Base-by-base conservation (phyloP, 2,329 filamentous ascomycete species). In the Alternaria panax region DNA sequence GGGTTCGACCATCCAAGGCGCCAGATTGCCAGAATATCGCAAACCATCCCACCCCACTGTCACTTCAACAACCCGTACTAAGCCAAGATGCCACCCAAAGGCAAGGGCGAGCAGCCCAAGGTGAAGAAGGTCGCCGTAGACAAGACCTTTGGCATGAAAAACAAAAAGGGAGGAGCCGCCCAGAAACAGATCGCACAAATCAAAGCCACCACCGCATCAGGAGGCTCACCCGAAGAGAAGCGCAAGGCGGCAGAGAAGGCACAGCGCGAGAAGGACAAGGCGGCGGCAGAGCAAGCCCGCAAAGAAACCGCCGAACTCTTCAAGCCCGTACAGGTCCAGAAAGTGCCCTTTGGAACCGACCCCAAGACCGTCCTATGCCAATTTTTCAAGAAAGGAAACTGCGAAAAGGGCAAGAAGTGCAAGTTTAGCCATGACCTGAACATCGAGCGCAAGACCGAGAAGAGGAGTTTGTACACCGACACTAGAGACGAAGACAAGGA, bases 71-170 rank as follows among this genome's bases (percentile, higher is more conserved):
- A 12, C n/a, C 30, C 50, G 38, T 32, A 50, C 48, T 62, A 62
- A 24, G 53, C 60, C 83, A 87, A 72, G 72, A 93, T 93, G 91
- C 83, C 91, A 78, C 91, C 91, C 59, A 93, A 93, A 79, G 76
- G 77, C 63, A 80, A 81, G 73, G 69, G 67, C 62, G 76, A 80
- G 48, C 77, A 80, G 65, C 80, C 82, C 57, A 81, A 82, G 73
- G 78, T 80, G 68, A 77, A 78, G 70, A 92, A 92, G 82, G 74
- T 84, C 43, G 91, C 93, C 65, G 92, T 95, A 64, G 95, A 99
- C 84, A 95, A 94, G 83, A 97, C 95, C 48, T 99, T 99, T 85
- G 95, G 95, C 72, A 98, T 99, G 95, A 99, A 99, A 83, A 99
- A 99, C 78, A 99, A 99, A 85, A 99, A 97, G 85, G 95, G 95